Evolutionary conservation across 2,329 filamentous ascomycete genomes (phyloP).

Genomic region (Aspergillus pseudonomiae): DNA sequence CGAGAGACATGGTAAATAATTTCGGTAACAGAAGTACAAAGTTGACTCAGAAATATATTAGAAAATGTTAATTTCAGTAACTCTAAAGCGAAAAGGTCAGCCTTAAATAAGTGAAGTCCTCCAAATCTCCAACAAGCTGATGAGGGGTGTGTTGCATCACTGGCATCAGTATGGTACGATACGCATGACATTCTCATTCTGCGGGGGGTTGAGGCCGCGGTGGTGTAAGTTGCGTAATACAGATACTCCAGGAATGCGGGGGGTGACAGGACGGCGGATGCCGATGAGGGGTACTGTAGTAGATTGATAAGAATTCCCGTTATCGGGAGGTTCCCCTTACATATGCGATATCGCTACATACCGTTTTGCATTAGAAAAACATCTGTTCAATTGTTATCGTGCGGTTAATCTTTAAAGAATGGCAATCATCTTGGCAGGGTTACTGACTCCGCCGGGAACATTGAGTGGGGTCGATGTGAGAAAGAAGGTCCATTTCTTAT

Average conservation of each 20-base stretch:
- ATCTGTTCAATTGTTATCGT: too few species aligned
- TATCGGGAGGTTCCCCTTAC: background rate
- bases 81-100: background rate
- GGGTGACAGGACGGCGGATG: background rate
- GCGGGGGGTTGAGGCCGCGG: background rate
- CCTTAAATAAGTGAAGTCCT: conserved; percentile 21
- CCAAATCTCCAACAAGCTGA: conserved; percentile 15
- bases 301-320: background rate
- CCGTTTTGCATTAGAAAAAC: too few species aligned
- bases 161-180: background rate
- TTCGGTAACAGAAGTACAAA: background rate
- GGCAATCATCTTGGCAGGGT: too few species aligned
- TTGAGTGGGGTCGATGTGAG: too few species aligned
- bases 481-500: too few species aligned
- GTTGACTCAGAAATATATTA: background rate
- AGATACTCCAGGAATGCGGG: background rate
- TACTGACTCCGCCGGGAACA: too few species aligned
- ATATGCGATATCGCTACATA: background rate
- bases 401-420: too few species aligned
- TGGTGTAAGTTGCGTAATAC: background rate
- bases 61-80: background rate
- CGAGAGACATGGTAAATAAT: conserved; percentile 42
- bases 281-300: background rate
- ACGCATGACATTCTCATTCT: background rate
- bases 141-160: conserved; percentile 9